These are phyloP conservation scores for Trifolium dubium DNA, from an alignment of 306 rosid species.

Conservation along the genomic window DNA sequence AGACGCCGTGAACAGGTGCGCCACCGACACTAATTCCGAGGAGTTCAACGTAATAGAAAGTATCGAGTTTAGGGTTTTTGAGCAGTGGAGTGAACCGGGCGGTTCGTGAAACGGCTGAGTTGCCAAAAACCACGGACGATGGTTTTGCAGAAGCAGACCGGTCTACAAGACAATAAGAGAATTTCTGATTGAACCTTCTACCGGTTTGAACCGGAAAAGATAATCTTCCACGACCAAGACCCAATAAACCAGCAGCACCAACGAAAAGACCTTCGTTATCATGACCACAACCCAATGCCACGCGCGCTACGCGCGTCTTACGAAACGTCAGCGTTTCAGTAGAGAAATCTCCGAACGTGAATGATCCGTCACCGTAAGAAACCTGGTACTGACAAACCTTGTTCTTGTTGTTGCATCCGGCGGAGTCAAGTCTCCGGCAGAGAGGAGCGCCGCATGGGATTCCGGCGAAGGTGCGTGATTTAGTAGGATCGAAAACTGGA, in stretches of 20 bases:
- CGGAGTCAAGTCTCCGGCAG: constrained; percentile 68
- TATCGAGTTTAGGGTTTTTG: constrained; percentile 73
- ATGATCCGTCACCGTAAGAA: constrained; percentile 91
- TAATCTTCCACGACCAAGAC: constrained; percentile 79
- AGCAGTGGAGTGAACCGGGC: constrained; percentile 83
- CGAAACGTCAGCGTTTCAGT: constrained; percentile 92
- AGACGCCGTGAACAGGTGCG: constrained; percentile 60
- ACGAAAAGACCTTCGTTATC: constrained; percentile 84
- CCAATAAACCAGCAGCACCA: constrained; percentile 87
- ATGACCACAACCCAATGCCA: constrained; percentile 91
- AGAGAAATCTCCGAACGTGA: constrained; percentile 79
- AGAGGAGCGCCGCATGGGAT: constrained; percentile 73
- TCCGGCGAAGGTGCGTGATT: constrained; percentile 58
- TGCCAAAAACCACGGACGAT: constrained; percentile 73
- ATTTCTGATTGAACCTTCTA: constrained; percentile 65
- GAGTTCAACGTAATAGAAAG: constrained; percentile 84
- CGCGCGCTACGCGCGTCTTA: constrained; percentile 55
- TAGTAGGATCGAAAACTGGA: constrained; percentile 73
- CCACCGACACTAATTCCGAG: constrained; percentile 87
- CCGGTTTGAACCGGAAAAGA: constrained; percentile 87
- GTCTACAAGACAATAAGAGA: constrained; percentile 91
- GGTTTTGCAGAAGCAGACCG: constrained; percentile 84
- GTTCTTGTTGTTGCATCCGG: constrained; percentile 56
- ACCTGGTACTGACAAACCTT: constrained; percentile 76
- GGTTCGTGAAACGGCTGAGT: constrained; percentile 75